Evolutionary conservation across 1,284 basidiomycete species (phyloP), one percentile per base, ranked within the genome.

Genomic region (Malassezia vespertilionis): DNA sequence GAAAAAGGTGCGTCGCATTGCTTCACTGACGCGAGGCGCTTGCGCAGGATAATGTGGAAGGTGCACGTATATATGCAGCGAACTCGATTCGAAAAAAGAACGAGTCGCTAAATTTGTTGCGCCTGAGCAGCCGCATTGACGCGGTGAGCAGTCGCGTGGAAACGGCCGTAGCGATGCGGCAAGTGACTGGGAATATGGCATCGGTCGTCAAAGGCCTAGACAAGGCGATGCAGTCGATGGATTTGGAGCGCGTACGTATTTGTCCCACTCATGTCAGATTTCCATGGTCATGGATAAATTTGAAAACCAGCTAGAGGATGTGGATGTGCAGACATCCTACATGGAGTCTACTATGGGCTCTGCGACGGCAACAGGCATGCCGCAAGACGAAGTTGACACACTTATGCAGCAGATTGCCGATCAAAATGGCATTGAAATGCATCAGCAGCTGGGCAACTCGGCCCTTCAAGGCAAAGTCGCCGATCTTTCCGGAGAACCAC

Each of bases 271-370:
- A 42, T 20, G 9, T 34, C 62, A 96, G 90, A 97, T 99, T 72
- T 91, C 93, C 10, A 74, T 87, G 53, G 88, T 97, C 14, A 97
- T 99, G 93, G 93, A 97, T 75, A 96, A 91, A 75, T 99, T 99
- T 72, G 93, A 99, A 73, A 69, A 81, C 3, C 91, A 97, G 65
- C 96, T 97, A 74, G 78, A 86, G 49, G 93, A 97, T 72, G 79
- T 99, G 31, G 93, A 97, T 69, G 93, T 96, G 4, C 93, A 97
- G 72, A 93, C 93, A 3, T 85, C 83, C 3, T 91, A 91, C 74
- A 93, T 99, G 88, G 93, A 97, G 70, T 86, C 88, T 50, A 83
- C 89, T 21, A 95, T 99, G 82, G 82, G 82, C 17, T 81, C 84
- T 46, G 89, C 90, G 11, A 93, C 88, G 1, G 93, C 90, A 14